These are phyloP conservation scores for Rhizodiscina lignyota DNA, from an alignment of 495 filamentous ascomycete species.

Conservation along the genomic window DNA sequence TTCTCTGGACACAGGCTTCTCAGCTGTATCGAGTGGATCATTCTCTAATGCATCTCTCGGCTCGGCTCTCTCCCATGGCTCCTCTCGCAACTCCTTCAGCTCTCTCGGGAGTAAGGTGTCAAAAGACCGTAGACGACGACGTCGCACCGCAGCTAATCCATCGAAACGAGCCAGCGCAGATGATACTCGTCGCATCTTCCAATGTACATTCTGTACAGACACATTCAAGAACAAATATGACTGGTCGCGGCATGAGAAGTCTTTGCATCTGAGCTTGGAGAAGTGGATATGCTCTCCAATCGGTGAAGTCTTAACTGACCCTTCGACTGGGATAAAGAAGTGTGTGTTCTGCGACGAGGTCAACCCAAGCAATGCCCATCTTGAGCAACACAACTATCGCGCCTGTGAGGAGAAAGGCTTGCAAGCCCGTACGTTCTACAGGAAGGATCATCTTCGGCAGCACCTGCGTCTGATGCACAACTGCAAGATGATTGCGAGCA, in stretches of 20 bases:
- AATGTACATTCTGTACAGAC: constrained; percentile 74
- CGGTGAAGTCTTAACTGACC: constrained; percentile 32
- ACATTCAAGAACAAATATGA: constrained; percentile 73
- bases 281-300: constrained; percentile 65
- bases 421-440: constrained; percentile 56
- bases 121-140: constrained; percentile 55
- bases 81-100: constrained; percentile 31
- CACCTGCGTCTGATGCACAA: constrained; percentile 66
- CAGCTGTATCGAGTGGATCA: constrained; percentile 2
- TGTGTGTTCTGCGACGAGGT: constrained; percentile 52
- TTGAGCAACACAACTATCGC: constrained; percentile 54
- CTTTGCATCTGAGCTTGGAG: constrained; percentile 58
- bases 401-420: constrained; percentile 48
- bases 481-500: constrained; percentile 41
- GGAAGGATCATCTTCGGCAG: constrained; percentile 73
- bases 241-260: constrained; percentile 74
- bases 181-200: constrained; percentile 37
- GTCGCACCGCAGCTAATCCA: constrained; percentile 34
- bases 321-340: constrained; percentile 29
- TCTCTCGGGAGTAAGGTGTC: constrained; percentile 39
- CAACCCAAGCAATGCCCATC: constrained; percentile 42
- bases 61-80: constrained; percentile 34
- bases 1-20: constrained; percentile 42
- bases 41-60: constrained; percentile 28
- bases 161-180: constrained; percentile 10